Base-by-base conservation (phyloP, 352 stramenopile species). In the Phytophthora megakarya region DNA sequence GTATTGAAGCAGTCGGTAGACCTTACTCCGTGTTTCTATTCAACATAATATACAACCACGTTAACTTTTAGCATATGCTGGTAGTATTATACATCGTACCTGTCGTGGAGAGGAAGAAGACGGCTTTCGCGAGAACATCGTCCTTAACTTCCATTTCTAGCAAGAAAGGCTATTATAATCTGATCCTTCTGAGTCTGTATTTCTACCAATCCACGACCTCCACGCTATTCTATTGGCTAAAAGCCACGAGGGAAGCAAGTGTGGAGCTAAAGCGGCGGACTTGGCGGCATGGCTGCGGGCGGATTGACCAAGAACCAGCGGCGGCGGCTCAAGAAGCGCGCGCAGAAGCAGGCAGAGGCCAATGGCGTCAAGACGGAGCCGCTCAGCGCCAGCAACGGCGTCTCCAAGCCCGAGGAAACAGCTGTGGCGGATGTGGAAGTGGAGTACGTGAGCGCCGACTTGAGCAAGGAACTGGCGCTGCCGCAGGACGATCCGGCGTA, bases 301-400 rank as follows among this genome's bases (percentile, higher is more conserved):
- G 66, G 70, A 74, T 64, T 91, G 55, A 92, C 88, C 22, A 96
- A 96, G 75, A 96, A 95, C 70, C 80, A 92, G 64, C 75, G 81
- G 38, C 72, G 86, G 32, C 73, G 88, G 9, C 73, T 89, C 15
- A 95, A 95, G 80, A 93, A 94, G 72, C 92, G 92, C 51, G 72
- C 78, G 22, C 81, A 89, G 70, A 91, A 93, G 70, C 74, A 89
- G 54, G 65, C 73, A 38, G 67, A 75, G 50, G 60, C 45, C 40
- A 73, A 76, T 72, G 63, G 70, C 50, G 38, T 75, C 25, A 45
- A 26, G 43, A 49, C 21, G 1, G 52, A 60, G 13, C 10, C 19
- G 1, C 15, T 33, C 2, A 43, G 26, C 16, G 38, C 9, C 42
- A 60, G 39, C 15, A 55, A 59, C 16, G 42, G 16, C 5, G 47